Base-by-base conservation (phyloP, 2,329 filamentous ascomycete species). In the Epichloe scottii region DNA sequence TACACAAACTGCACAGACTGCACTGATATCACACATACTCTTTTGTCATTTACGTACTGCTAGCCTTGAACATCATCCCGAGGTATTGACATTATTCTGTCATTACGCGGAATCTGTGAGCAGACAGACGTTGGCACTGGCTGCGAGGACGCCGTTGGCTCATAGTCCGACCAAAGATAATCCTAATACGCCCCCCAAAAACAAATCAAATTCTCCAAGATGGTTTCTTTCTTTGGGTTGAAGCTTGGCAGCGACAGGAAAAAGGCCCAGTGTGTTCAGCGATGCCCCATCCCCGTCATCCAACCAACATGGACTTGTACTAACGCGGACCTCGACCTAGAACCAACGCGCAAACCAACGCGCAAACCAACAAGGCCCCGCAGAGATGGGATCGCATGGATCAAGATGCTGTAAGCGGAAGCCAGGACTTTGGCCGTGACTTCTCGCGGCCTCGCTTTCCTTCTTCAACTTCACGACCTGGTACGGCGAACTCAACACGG, bases 221-320 rank as follows among this genome's bases (percentile, higher is more conserved):
- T 81, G 78, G 77, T 80, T 21, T 79, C 78, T 2, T 77, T 81
- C 56, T 79, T 80, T 55, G 76, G 77, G 47, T 65, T 81, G 60
- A 78, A 74, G 61, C 68, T 79, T 53, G 74, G 76, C 47, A 69
- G 70, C 57, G 74, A 76, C 55, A 79, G 73, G 66, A 80, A 79
- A 64, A 78, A 76, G 71, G 73, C 66, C n/a, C 62, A 70, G 75
- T 71, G 62, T 21, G 50, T 40, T 51, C 37, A 14, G 4, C 19
- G 33, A 26, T 23, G 23, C 15, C 59, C 63, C 53, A 38, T 6
- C 51, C 51, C n/a, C 33, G 23, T 39, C 23, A 11, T 39, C 14
- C 12, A 12, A 12, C 10, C 19, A 19, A 26, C 23, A 11, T 30
- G 14, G 19, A 23, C 10, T 42, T 17, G 15, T 17, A 34, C 51